These are phyloP conservation scores for Saccharomycodes ludwigii DNA, from an alignment of 805 yeast species.

Conservation along the genomic window DNA sequence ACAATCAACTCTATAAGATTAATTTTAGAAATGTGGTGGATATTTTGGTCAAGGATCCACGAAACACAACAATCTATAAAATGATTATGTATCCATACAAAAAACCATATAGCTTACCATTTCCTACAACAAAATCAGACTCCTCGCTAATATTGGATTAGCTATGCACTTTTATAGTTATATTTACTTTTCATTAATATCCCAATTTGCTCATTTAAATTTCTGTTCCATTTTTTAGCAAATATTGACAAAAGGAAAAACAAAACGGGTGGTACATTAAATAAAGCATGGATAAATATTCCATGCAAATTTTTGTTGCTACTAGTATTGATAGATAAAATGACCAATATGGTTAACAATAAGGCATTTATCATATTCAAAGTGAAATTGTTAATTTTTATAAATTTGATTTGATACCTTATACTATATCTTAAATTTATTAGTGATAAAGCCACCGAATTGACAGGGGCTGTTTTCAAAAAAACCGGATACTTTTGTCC, in stretches of 20 bases:
- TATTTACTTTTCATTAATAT: slow-evolving; percentile 17
- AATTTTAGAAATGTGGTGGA: slow-evolving; percentile 15
- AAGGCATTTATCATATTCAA: slow-evolving; percentile 7
- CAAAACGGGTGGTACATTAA: slow-evolving; percentile 16
- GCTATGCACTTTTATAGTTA: slow-evolving; percentile 21
- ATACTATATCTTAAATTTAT: slow-evolving; percentile 17
- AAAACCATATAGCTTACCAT: slow-evolving; percentile 2
- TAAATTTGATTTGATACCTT: slow-evolving; percentile 11
- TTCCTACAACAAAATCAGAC: background rate
- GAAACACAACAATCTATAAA: slow-evolving; percentile 15
- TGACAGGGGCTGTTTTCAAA: slow-evolving; percentile 14
- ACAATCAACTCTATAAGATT: slow-evolving; percentile 12
- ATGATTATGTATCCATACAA: slow-evolving; percentile 4
- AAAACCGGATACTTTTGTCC: slow-evolving; percentile 4
- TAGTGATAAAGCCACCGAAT: slow-evolving; percentile 10
- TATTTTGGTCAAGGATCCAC: slow-evolving; percentile 11
- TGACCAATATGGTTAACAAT: slow-evolving; percentile 12
- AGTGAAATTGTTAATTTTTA: slow-evolving; percentile 9
- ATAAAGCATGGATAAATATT: slow-evolving; percentile 7
- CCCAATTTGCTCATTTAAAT: slow-evolving; percentile 14
- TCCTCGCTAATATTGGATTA: background rate
- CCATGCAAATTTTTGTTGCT: slow-evolving; percentile 16
- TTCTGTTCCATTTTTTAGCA: slow-evolving; percentile 13
- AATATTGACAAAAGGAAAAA: slow-evolving; percentile 11
- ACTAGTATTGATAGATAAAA: slow-evolving; percentile 15